A percentile compares a stretch with the other conserved stretches of the same genome.
Evolutionary conservation across 1,139 yeast genomes (phyloP).

Genomic region (Magnusiomyces fungicola): DNA sequence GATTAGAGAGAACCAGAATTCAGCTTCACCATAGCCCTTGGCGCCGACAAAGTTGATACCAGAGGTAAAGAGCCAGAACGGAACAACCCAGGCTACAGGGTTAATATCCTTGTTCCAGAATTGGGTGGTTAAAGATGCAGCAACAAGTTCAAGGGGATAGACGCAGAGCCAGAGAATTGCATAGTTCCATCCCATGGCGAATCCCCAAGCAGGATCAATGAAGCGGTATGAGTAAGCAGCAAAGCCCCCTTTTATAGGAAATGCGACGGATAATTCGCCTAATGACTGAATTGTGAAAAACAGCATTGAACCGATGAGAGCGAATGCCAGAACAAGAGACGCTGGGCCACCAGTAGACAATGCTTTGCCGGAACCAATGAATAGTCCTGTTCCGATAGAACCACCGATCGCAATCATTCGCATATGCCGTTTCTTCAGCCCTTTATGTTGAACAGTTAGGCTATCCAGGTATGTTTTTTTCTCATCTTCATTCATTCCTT

Average conservation of each 20-base stretch:
- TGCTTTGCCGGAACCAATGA: conserved; percentile 69
- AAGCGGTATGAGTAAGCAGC: conserved; percentile 63
- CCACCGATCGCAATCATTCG: conserved; percentile 79
- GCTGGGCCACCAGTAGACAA: conserved; percentile 74
- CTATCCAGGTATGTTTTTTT: conserved; percentile 28
- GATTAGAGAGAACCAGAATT: conserved; percentile 49
- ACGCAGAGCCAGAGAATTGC: conserved; percentile 70
- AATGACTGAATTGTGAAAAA: conserved; percentile 75
- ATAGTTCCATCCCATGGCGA: conserved; percentile 79
- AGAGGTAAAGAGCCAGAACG: conserved; percentile 52
- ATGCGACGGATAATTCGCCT: conserved; percentile 75
- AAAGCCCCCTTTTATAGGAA: conserved; percentile 77
- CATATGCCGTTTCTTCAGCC: conserved; percentile 43
- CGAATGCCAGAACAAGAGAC: conserved; percentile 60
- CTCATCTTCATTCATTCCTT: conserved; percentile 23
- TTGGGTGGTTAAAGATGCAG: conserved; percentile 63
- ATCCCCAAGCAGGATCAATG: conserved; percentile 72
- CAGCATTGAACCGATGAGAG: conserved; percentile 62
- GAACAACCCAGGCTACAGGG: conserved; percentile 59
- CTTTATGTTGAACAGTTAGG: conserved; percentile 36
- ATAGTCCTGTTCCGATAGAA: conserved; percentile 72
- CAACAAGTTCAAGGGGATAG: conserved; percentile 67
- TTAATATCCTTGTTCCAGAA: conserved; percentile 54
- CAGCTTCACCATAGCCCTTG: conserved; percentile 66
- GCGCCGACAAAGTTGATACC: conserved; percentile 59